Evolutionary conservation across 306 rosid genomes (phyloP), one percentile per base, ranked within the genome.

Genomic region (Prunus mume): DNA sequence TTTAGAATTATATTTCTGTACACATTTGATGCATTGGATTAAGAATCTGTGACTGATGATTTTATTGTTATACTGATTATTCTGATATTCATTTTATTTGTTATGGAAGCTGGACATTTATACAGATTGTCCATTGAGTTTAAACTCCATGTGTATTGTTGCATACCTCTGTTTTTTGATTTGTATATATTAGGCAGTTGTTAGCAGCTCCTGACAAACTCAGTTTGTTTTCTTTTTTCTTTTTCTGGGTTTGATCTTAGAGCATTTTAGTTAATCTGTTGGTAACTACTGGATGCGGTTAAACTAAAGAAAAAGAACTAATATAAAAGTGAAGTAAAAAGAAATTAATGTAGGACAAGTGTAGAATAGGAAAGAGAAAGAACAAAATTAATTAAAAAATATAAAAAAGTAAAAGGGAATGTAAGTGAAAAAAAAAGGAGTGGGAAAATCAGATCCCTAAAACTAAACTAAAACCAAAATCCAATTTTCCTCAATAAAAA

Each of bases 121-220:
- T 69, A 69, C 12, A 9, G 46, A 70, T 27, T 62, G 67, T 14
- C 67, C 67, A 7, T 62, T 62, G 19, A 27, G 20, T 30, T 14
- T 27, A 27, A 27, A 17, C 28, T 13, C n/a, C 66, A 61, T 14
- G 66, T 27, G 66, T 27, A 25, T 0, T 27, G 43, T 60, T 8
- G 20, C 11, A 62, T 28, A 17, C 43, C 41, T 62, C 88, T 72
- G 78, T 76, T 24, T 78, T 78, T 81, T 72, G 77, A 57, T 65
- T 71, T 83, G 86, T 86, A 83, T 47, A 86, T 80, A 78, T 28
- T 24, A 77, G 77, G 86, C 82, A 64, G 78, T 75, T 75, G 85
- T 51, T 77, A 43, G 57, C 76, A 19, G 65, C 73, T 62, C 27
- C 61, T 7, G 15, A 72, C 56, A 57, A 34, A 38, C 22, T 14